These are phyloP conservation scores for Tricholoma hemisulphureum DNA, from an alignment of 768 basidiomycete genomes.

Conservation along the genomic window DNA sequence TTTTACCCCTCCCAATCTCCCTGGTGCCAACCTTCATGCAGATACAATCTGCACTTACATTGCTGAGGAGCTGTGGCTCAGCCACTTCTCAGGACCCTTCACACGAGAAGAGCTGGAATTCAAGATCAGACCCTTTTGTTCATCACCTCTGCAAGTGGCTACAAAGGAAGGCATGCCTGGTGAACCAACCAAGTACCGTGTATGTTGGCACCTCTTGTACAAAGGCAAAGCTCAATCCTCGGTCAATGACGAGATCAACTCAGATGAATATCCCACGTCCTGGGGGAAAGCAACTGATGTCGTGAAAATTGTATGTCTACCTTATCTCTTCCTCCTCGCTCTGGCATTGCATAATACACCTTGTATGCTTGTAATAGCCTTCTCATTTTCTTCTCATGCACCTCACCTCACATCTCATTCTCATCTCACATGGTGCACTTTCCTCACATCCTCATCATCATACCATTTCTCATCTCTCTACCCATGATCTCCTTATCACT, in stretches of 20 bases:
- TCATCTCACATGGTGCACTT: not conserved
- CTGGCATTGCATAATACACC: no score
- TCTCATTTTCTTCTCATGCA: no score
- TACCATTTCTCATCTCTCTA: no score
- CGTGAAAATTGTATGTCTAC: slow-evolving; percentile 14
- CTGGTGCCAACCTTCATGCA: no score
- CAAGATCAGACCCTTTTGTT: no score
- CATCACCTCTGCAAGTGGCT: no score
- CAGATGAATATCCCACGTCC: slow-evolving; percentile 21
- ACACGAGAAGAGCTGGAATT: no score
- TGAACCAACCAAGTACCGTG: slow-evolving; percentile 18
- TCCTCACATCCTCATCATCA: not conserved
- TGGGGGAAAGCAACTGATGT: slow-evolving; percentile 16
- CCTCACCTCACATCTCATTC: not conserved
- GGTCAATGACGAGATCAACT: slow-evolving; percentile 21
- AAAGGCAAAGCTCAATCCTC: slow-evolving; percentile 9
- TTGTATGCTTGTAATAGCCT: no score
- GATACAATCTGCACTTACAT: slow-evolving; percentile 6
- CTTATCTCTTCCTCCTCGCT: no score
- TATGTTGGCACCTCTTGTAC: slow-evolving; percentile 20
- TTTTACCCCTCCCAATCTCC: not conserved
- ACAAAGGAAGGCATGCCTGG: slow-evolving; percentile 5
- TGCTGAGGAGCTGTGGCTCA: no score
- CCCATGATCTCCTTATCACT: no score
- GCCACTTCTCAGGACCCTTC: no score